These are phyloP conservation scores for Ophiorrhiza pumila DNA, from an alignment of 257 asterid species.

Conservation along the genomic window DNA sequence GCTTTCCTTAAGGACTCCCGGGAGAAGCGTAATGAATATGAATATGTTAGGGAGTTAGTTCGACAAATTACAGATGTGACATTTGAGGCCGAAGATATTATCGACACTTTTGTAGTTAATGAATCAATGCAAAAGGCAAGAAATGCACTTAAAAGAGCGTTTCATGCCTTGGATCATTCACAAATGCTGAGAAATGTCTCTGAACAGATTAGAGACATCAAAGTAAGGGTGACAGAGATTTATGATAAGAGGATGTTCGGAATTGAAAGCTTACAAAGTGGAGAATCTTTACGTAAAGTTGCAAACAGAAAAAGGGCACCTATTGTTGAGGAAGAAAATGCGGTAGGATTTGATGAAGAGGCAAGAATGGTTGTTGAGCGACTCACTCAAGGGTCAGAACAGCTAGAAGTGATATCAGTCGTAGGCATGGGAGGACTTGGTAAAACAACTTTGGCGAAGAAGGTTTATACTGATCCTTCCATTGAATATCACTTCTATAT, in stretches of 20 bases:
- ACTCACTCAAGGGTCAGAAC: neutral
- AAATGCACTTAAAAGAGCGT: slow-evolving; percentile 13
- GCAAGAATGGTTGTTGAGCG: slow-evolving; percentile 7
- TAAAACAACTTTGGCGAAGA: slow-evolving; percentile 10
- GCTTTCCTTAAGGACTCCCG: slow-evolving; percentile 47
- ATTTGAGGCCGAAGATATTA: slow-evolving; percentile 46
- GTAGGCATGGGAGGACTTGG: slow-evolving; percentile 16
- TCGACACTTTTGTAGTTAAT: slow-evolving; percentile 35
- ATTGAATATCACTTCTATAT: slow-evolving; percentile 7
- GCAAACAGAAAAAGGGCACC: slow-evolving; percentile 12
- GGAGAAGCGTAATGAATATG: slow-evolving; percentile 37
- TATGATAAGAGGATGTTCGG: slow-evolving; percentile 47
- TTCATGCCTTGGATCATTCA: slow-evolving; percentile 26
- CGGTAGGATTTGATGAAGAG: slow-evolving; percentile 17
- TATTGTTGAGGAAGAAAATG: slow-evolving; percentile 14
- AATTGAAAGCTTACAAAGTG: slow-evolving; percentile 33
- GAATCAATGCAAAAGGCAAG: slow-evolving; percentile 37
- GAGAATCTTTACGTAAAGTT: neutral
- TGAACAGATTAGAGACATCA: slow-evolving; percentile 29
- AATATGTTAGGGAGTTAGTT: slow-evolving; percentile 37
- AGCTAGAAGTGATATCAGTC: slow-evolving; percentile 5
- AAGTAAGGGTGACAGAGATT: slow-evolving; percentile 32
- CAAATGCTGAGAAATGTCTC: slow-evolving; percentile 34
- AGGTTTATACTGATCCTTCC: slow-evolving; percentile 1
- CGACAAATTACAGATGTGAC: slow-evolving; percentile 42